These are phyloP conservation scores for Clitopilus hobsonii DNA, from an alignment of 768 basidiomycete species.

Conservation along the genomic window DNA sequence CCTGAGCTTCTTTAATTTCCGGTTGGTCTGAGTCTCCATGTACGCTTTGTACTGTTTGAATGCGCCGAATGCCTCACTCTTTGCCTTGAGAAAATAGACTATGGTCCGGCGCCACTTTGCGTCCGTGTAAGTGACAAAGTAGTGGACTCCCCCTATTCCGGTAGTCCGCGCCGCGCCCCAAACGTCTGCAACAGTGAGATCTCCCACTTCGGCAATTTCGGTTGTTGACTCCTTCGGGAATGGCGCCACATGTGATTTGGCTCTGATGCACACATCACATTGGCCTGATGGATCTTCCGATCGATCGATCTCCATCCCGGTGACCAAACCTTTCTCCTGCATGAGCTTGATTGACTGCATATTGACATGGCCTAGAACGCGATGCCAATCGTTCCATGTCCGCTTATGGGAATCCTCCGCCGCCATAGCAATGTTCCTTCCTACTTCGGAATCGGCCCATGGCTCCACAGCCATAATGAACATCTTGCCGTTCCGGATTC, in stretches of 20 bases:
- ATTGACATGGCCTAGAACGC: slow-evolving; percentile 18
- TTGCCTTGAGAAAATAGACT: slow-evolving; percentile 10
- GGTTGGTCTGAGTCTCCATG: slow-evolving; percentile 14
- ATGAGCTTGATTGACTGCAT: slow-evolving; percentile 15
- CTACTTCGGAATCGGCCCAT: not conserved
- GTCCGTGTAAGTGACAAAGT: not conserved
- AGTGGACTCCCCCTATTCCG: not conserved
- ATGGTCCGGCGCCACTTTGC: not conserved
- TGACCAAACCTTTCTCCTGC: slow-evolving; percentile 11
- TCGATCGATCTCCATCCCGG: slow-evolving; percentile 15
- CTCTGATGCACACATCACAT: slow-evolving; percentile 29
- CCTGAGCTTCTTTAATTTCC: slow-evolving; percentile 11
- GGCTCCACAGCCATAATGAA: slow-evolving; percentile 13
- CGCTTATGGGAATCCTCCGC: slow-evolving; percentile 7
- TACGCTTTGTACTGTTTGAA: slow-evolving; percentile 19
- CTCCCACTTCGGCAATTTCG: slow-evolving; percentile 5
- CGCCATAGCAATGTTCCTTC: slow-evolving; percentile 4
- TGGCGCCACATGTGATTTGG: slow-evolving; percentile 23
- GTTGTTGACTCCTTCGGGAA: slow-evolving; percentile 25
- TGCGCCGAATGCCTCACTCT: slow-evolving; percentile 10
- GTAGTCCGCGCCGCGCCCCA: not conserved
- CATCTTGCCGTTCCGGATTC: slow-evolving; percentile 8
- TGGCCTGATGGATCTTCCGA: slow-evolving; percentile 10
- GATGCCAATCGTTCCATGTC: slow-evolving; percentile 25
- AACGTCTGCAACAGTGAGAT: not conserved